A percentile compares a stretch with the other conserved stretches of the same genome.
phyloP scores from a whole-genome alignment of 1,284 basidiomycete genomes.

The Stereum hirsutum region DNA sequence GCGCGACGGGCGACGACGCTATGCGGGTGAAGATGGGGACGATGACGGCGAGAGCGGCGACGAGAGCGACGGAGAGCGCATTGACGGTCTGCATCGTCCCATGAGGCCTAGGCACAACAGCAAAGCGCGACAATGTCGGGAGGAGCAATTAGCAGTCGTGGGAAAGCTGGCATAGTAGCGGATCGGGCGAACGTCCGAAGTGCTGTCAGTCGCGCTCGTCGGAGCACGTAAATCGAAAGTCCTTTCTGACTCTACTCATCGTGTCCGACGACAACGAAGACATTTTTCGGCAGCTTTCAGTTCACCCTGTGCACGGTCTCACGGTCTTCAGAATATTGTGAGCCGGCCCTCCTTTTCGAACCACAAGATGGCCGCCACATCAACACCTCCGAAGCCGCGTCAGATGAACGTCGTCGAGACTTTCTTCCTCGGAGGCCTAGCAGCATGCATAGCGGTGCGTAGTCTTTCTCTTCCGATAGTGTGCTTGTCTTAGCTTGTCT shows the following conservation, averaged over 20 bases:
- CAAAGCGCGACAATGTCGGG: too few species aligned
- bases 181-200: too few species aligned
- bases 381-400: constrained; percentile 6
- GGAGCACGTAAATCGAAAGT: background rate
- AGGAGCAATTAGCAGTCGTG: too few species aligned
- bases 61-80: constrained; percentile 38
- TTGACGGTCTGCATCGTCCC: constrained; percentile 13
- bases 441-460: constrained; percentile 79
- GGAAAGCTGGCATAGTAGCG: too few species aligned
- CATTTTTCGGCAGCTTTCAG: background rate
- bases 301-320: background rate
- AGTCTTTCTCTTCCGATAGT: background rate
- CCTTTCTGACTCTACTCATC: background rate
- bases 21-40: constrained; percentile 44
- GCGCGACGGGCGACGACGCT: constrained; percentile 51
- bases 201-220: too few species aligned
- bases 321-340: background rate
- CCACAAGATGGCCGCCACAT: background rate
- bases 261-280: background rate
- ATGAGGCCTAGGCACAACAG: background rate
- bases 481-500: background rate
- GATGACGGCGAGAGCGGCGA: constrained; percentile 43
- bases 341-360: background rate
- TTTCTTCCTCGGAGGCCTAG: constrained; percentile 81
- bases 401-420: constrained; percentile 63